Evolutionary conservation across 495 filamentous ascomycete species (phyloP), one percentile per base, ranked within the genome.

Genomic region (Podospora bellae-mahoneyi): DNA sequence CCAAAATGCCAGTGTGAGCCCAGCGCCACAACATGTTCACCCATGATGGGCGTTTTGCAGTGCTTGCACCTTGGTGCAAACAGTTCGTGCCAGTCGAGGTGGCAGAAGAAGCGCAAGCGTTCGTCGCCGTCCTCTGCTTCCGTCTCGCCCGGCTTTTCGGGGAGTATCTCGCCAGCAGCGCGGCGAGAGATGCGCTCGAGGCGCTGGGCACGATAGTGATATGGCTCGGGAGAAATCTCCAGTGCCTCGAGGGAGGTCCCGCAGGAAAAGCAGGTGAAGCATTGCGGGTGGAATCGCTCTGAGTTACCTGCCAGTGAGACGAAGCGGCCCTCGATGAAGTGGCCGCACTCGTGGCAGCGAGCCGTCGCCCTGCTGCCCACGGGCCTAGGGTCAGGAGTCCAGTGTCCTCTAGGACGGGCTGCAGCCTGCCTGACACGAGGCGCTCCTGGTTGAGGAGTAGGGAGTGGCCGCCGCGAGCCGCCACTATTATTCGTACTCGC

Each of bases 31-130:
- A 97, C 88, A 55, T 97, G 91, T 80, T 98, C 94, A 56, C 93
- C 92, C 76, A 98, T 91, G 73, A 99, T 99, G n/a, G 95, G 95
- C 28, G 95, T 99, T 80, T 91, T 95, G 84, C 95, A 99, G 79
- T 89, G 93, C 80, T 94, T 94, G 81, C 95, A 99, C 55, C 92
- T 88, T 19, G 95, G 95, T 64, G 91, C 93, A 77, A 91, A 98
- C 53, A 91, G 79, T 74, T 99, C 95, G 76, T 99, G 95, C 84
- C 93, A 99, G 81, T 99, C 95, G 23, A 99, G 86, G 77, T 98
- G 96, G 80, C 95, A 99, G 80, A 91, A 99, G 83, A 97, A 97
- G 30, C 94, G 89, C 63, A 91, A 79, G 27, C 84, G 79, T 13
- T 82, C 80, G 72, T 92, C 90, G 53, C 87, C 87, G 69, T 91